phyloP scores from a whole-genome alignment of 768 basidiomycete species.

The Naganishia friedmannii region DNA sequence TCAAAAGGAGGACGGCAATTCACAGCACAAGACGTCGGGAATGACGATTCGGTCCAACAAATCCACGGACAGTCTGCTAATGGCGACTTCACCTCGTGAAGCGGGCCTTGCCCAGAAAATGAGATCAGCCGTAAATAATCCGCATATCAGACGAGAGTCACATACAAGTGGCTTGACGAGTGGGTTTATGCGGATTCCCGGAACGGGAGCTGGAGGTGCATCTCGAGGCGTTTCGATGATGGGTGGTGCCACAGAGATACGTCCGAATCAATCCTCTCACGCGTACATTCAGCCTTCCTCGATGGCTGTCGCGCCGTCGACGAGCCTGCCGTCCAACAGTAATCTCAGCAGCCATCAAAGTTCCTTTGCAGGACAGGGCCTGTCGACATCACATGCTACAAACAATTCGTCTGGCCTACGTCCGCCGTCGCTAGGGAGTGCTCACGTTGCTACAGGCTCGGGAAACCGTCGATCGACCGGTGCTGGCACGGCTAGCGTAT shows the following conservation, averaged over 20 bases:
- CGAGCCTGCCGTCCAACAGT: conserved; percentile 16
- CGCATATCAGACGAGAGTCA: conserved; percentile 17
- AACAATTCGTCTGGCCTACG: background rate
- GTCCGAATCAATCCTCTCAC: background rate
- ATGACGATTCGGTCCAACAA: conserved; percentile 2
- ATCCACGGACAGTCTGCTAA: background rate
- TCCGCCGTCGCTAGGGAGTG: conserved; percentile 4
- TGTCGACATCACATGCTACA: conserved; percentile 16
- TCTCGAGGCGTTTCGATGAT: background rate
- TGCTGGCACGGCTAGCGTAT: background rate
- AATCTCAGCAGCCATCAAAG: conserved; percentile 18
- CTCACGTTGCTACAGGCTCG: background rate
- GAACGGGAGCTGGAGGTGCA: background rate
- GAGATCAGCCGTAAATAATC: background rate
- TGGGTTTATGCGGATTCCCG: conserved; percentile 18
- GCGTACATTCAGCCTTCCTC: conserved; percentile 15
- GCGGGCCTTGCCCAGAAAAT: background rate
- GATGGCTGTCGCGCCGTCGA: conserved; percentile 20
- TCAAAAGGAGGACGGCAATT: background rate
- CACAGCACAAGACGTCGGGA: conserved; percentile 7
- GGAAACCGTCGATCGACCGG: background rate
- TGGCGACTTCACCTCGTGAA: conserved; percentile 9
- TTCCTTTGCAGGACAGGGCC: conserved; percentile 7
- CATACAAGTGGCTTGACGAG: conserved; percentile 15
- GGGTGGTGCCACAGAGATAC: background rate